Evolutionary conservation across 805 yeast species (phyloP).

Genomic region (Lachancea dasiensis): DNA sequence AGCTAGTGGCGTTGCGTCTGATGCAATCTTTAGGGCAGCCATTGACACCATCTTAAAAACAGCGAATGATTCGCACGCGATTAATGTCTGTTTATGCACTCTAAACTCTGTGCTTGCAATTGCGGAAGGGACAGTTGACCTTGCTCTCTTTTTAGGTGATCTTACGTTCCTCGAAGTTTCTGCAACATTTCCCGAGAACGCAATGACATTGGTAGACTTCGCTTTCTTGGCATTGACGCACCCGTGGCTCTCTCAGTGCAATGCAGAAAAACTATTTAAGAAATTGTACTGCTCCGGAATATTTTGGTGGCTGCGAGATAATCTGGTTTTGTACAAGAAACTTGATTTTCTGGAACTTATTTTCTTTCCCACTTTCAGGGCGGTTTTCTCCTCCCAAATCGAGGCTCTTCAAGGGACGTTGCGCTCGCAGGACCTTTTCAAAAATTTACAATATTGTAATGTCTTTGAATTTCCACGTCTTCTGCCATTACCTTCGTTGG

Average conservation of each 20-base stretch:
- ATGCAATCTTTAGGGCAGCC: neutral
- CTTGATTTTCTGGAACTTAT: slow-evolving; percentile 4
- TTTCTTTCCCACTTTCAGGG: neutral
- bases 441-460: slow-evolving; percentile 2
- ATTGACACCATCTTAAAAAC: neutral
- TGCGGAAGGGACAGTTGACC: neutral
- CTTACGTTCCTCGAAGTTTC: neutral
- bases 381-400: neutral
- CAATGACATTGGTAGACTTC: slow-evolving; percentile 1
- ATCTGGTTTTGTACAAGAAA: neutral
- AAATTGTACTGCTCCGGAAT: slow-evolving; percentile 1
- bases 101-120: slow-evolving; percentile 2
- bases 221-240: slow-evolving; percentile 6
- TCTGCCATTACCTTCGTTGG: neutral
- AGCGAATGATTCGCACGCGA: slow-evolving; percentile 1
- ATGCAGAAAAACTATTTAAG: neutral
- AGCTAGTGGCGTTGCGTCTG: neutral
- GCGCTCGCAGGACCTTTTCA: neutral
- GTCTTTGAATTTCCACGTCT: neutral
- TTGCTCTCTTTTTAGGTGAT: neutral
- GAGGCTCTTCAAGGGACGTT: slow-evolving; percentile 2
- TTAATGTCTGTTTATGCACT: slow-evolving; percentile 3
- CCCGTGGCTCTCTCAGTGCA: neutral
- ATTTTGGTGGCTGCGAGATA: slow-evolving; percentile 6
- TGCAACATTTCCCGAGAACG: neutral